Evolutionary conservation across 2,329 filamentous ascomycete species (phyloP), one percentile per base, ranked within the genome.

Genomic region (Dothistroma septosporum): DNA sequence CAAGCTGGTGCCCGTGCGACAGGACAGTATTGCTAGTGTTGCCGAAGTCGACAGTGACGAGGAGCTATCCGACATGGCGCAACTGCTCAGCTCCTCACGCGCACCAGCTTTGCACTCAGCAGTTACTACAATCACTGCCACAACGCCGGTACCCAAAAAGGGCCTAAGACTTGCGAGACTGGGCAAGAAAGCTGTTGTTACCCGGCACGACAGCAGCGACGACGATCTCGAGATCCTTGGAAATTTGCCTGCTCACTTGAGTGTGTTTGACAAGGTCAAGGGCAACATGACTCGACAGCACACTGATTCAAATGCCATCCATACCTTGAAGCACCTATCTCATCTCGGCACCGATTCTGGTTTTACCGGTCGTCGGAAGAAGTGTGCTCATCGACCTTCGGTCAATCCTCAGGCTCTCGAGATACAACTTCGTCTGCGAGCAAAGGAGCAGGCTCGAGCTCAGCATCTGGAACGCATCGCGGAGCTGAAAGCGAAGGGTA

Each of bases 401-500:
- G 89, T 96, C 80, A 91, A 85, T 8, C 79, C 82, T 0, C 83
- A 81, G 31, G 86, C 94, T 66, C 81, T 96, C 57, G 86, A 92
- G 50, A 77, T 81, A 10, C 82, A 80, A 35, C 78, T 97, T 8
- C 81, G 88, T 41, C 83, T 85, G 65, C 87, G 87, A 62, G 92
- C 91, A 6, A 86, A 90, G 49, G 83, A 88, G 62, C 94, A 99
- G 75, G 92, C 92, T 49, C 86, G 86, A 62, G 76, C 84, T 47
- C 91, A 94, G 73, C 87, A 91, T 57, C 85, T 90, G 61, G 87
- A 90, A 66, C 88, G 88, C 58, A 82, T 97, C 21, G 86, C 91
- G 59, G 83, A 87, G 67, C 82, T 99, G 46, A 86, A 85, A 69
- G 87, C 88, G 11, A 91, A 89, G 75, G 94, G 94, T 8, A 83